These are phyloP conservation scores for Microsporum audouinii DNA, from an alignment of 2,329 filamentous ascomycete genomes.

Conservation along the genomic window DNA sequence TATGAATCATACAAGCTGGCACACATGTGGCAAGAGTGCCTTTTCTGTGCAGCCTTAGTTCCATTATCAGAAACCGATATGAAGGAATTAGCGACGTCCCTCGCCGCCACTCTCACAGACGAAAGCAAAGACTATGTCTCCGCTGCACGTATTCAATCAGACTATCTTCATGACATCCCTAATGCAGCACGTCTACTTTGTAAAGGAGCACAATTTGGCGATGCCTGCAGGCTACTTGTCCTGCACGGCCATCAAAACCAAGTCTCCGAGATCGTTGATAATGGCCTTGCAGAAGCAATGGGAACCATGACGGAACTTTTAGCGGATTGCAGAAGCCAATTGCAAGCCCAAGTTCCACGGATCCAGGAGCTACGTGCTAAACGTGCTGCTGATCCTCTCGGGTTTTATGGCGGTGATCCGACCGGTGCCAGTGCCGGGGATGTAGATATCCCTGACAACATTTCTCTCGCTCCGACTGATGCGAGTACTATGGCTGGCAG, in stretches of 20 bases:
- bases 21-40: slow-evolving; percentile 81
- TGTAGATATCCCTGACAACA: slow-evolving; percentile 73
- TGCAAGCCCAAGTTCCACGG: slow-evolving; percentile 73
- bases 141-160: slow-evolving; percentile 67
- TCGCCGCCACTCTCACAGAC: slow-evolving; percentile 71
- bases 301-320: slow-evolving; percentile 79
- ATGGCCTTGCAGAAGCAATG: slow-evolving; percentile 67
- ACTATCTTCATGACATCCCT: slow-evolving; percentile 65
- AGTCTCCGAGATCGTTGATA: slow-evolving; percentile 59
- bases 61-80: slow-evolving; percentile 52
- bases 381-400: slow-evolving; percentile 72
- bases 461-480: slow-evolving; percentile 79
- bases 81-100: slow-evolving; percentile 54
- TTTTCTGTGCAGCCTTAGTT: slow-evolving; percentile 64
- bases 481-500: slow-evolving; percentile 63
- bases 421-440: slow-evolving; percentile 42
- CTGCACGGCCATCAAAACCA: slow-evolving; percentile 51
- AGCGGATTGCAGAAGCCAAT: slow-evolving; percentile 80
- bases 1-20: slow-evolving; percentile 74
- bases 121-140: slow-evolving; percentile 66
- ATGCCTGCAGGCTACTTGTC: slow-evolving; percentile 69
- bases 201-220: slow-evolving; percentile 74
- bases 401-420: slow-evolving; percentile 74
- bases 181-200: slow-evolving; percentile 66
- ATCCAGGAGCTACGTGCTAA: slow-evolving; percentile 70